Evolutionary conservation across 148 eudicot genomes (phyloP).

Genomic region (Pharnaceum exiguum): DNA sequence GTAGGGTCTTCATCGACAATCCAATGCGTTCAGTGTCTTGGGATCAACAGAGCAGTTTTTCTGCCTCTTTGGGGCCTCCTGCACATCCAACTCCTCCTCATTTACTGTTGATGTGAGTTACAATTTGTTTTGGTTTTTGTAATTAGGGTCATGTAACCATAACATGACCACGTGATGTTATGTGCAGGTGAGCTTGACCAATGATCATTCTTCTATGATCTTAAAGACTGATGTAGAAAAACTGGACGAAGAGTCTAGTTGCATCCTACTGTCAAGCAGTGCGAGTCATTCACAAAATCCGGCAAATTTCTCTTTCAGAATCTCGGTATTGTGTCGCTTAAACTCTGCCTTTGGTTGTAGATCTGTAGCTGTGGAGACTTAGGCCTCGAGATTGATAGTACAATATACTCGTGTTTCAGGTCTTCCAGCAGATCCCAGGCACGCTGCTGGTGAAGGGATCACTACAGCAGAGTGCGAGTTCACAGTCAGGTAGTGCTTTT

Average conservation of each 20-base stretch:
- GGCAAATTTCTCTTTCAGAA: constrained; percentile 35
- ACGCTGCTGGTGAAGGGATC: constrained; percentile 80
- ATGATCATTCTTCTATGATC: constrained; percentile 43
- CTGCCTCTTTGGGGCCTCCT: constrained; percentile 45
- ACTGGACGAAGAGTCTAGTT: constrained; percentile 17
- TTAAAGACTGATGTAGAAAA: constrained; percentile 37
- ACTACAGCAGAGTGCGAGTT: constrained; percentile 42
- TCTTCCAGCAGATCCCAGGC: constrained; percentile 91
- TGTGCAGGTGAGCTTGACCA: constrained; percentile 46
- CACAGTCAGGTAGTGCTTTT: constrained; percentile 36
- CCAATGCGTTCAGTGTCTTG: constrained; percentile 59
- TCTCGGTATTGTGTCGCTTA: constrained; percentile 54
- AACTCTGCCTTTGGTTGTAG: not conserved
- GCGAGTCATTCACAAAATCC: constrained; percentile 18
- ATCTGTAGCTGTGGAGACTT: not conserved
- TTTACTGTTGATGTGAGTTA: constrained; percentile 72
- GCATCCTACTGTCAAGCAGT: constrained; percentile 12
- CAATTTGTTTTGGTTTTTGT: not conserved
- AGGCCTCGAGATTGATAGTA: not conserved
- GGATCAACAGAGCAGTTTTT: constrained; percentile 65
- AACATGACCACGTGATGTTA: not conserved
- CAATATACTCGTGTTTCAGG: constrained; percentile 30
- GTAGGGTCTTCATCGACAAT: constrained; percentile 80
- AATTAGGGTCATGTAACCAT: not conserved
- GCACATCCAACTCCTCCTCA: constrained; percentile 48